These are phyloP conservation scores for Cladosporium phlei DNA, from an alignment of 2,329 filamentous ascomycete genomes.

Conservation along the genomic window DNA sequence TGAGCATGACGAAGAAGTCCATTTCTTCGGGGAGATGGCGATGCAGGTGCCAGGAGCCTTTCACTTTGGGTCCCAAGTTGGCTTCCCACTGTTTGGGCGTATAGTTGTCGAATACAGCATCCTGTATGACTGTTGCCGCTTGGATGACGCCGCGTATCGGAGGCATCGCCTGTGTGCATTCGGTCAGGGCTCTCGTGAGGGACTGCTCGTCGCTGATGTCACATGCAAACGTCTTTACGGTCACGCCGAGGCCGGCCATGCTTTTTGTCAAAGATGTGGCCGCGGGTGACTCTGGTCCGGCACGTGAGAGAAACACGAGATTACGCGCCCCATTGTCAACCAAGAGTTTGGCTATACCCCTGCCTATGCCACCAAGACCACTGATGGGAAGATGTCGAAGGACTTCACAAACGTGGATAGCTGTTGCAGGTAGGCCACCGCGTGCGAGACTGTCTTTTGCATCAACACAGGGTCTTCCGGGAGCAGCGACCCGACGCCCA, in stretches of 20 bases:
- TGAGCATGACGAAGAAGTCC: constrained; percentile 32
- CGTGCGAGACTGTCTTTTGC: not conserved
- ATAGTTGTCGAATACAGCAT: constrained; percentile 23
- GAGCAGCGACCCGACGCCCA: not conserved
- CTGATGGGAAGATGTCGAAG: not conserved
- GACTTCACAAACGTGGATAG: not conserved
- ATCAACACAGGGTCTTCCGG: constrained; percentile 1
- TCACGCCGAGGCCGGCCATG: not conserved
- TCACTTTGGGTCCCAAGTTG: constrained; percentile 23
- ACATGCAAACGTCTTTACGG: not conserved
- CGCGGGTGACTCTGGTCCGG: not conserved
- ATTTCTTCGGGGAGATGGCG: constrained; percentile 18
- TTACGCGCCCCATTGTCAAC: not conserved
- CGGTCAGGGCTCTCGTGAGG: not conserved
- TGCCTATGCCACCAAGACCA: constrained; percentile 7
- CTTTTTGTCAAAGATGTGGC: not conserved
- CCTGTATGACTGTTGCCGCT: constrained; percentile 31
- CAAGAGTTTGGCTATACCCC: not conserved
- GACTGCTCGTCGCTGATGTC: constrained; percentile 1
- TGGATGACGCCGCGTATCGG: constrained; percentile 23
- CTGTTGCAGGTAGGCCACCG: not conserved
- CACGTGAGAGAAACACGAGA: constrained; percentile 1
- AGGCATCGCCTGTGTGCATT: not conserved
- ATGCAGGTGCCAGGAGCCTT: constrained; percentile 27
- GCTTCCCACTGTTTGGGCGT: constrained; percentile 19